phyloP scores from a whole-genome alignment of 495 filamentous ascomycete species.

The Penicillium ochrochloron region DNA sequence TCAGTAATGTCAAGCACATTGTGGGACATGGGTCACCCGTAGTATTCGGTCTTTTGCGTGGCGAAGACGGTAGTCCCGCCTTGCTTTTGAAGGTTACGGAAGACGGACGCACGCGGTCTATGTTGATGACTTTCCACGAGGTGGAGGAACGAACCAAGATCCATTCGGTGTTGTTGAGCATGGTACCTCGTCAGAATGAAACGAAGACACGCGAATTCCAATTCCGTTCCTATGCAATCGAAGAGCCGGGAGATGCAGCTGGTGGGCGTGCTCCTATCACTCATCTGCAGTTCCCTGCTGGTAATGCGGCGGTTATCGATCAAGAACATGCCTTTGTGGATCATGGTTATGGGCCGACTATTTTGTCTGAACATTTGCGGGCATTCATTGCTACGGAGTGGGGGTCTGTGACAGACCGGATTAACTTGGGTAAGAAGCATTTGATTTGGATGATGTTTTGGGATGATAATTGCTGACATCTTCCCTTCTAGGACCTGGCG shows the following conservation, averaged over 20 bases:
- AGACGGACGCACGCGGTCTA: constrained; percentile 64
- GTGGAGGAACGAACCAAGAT: constrained; percentile 66
- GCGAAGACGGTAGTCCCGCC: constrained; percentile 66
- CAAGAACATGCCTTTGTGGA: constrained; percentile 47
- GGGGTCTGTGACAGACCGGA: constrained; percentile 72
- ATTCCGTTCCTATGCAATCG: constrained; percentile 64
- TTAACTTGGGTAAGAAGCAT: constrained; percentile 62
- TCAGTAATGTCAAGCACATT: constrained; percentile 71
- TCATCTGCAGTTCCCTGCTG: constrained; percentile 48
- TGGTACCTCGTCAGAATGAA: constrained; percentile 62
- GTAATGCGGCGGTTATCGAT: constrained; percentile 58
- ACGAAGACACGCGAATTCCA: constrained; percentile 63
- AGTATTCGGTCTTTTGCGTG: constrained; percentile 72
- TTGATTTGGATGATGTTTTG: neutral
- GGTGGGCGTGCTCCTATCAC: constrained; percentile 36
- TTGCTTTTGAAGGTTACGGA: constrained; percentile 72
- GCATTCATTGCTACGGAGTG: constrained; percentile 67
- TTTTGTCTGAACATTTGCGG: constrained; percentile 71
- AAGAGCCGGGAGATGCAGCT: constrained; percentile 51
- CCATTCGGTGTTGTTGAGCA: constrained; percentile 71
- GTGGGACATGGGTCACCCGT: constrained; percentile 64
- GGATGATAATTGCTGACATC: constrained; percentile 15
- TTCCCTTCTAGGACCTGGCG: constrained; percentile 59
- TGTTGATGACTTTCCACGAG: constrained; percentile 76
- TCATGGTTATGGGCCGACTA: constrained; percentile 55